Evolutionary conservation across 805 yeast genomes (phyloP), one percentile per base, ranked within the genome.

Genomic region (Myxozyma sirexii): DNA sequence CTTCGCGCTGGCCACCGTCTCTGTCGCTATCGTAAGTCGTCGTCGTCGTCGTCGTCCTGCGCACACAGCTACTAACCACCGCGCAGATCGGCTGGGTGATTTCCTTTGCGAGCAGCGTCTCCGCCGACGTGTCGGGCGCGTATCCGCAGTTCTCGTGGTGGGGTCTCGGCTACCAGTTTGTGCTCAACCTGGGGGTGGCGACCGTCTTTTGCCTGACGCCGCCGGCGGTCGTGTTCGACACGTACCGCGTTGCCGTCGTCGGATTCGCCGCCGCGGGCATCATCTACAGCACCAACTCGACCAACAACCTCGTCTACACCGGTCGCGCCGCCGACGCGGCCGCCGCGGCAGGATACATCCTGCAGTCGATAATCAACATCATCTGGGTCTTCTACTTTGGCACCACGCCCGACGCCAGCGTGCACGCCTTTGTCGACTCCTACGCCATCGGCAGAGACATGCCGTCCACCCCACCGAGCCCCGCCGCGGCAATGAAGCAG

Each of bases 61-160:
- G n/a, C n/a, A n/a, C n/a, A n/a, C n/a, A n/a, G n/a, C n/a, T n/a
- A n/a, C n/a, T n/a, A n/a, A n/a, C n/a, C n/a, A n/a, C n/a, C n/a
- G 5, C 37, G 4, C 53, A 69, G 69, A 79, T 90, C 26, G 83
- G 96, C 15, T 93, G 98, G 98, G 77, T 90, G 59, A 82, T 94
- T 52, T 89, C 96, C 8, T 80, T 94, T 56, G 96, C 87, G 1
- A 97, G 97, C 1, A 88, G 96, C 15, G 84, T 88, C 19, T 84
- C 88, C 0, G 72, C 84, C 5, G 78, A 78, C 17, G 71, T 73
- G 19, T 58, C 67, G 26, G 72, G 74, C 15, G 65, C 74, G 4
- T 90, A 87, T 70, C 97, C 97, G 0, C 82, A 84, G 65, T 88
- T 93, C 74, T 83, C 94, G 3, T 93, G 99, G 99, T 94, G 99